Evolutionary conservation across 1,284 basidiomycete genomes (phyloP).

Genomic region (Trichosporon sp.): DNA sequence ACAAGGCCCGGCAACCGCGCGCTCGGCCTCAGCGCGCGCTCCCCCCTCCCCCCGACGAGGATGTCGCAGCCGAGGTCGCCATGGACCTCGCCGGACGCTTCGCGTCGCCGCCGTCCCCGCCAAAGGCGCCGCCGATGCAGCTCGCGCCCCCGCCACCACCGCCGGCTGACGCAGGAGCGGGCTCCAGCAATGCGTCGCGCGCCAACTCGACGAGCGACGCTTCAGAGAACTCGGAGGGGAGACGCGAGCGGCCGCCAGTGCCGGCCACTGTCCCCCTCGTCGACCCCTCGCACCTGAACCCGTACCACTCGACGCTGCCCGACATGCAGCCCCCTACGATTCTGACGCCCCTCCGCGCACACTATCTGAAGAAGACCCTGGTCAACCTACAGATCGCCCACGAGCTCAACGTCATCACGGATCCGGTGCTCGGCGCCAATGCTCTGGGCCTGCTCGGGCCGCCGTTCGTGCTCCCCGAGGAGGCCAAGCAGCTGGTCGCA

Average conservation of each 20-base stretch:
- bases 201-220: background rate
- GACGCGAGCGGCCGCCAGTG: constrained; percentile 14
- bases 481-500: constrained; percentile 54
- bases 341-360: constrained; percentile 78
- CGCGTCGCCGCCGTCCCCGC: constrained; percentile 39
- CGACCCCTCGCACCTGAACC: constrained; percentile 34
- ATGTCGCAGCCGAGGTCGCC: constrained; percentile 28
- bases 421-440: constrained; percentile 58
- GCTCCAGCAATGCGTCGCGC: background rate
- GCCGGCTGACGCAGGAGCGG: background rate
- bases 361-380: constrained; percentile 94
- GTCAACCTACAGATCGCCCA: constrained; percentile 74
- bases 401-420: constrained; percentile 68
- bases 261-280: constrained; percentile 18
- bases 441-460: constrained; percentile 79
- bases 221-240: background rate
- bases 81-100: constrained; percentile 30
- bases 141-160: constrained; percentile 10
- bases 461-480: constrained; percentile 66
- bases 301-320: constrained; percentile 36
- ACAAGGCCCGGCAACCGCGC: constrained; percentile 28
- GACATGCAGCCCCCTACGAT: constrained; percentile 32
- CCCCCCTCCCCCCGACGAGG: constrained; percentile 31
- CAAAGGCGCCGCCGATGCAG: constrained; percentile 17
- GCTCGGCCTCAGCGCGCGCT: constrained; percentile 30